Conservation (phyloP, 2,329 filamentous ascomycete species). For the Falciphora oryzae region DNA sequence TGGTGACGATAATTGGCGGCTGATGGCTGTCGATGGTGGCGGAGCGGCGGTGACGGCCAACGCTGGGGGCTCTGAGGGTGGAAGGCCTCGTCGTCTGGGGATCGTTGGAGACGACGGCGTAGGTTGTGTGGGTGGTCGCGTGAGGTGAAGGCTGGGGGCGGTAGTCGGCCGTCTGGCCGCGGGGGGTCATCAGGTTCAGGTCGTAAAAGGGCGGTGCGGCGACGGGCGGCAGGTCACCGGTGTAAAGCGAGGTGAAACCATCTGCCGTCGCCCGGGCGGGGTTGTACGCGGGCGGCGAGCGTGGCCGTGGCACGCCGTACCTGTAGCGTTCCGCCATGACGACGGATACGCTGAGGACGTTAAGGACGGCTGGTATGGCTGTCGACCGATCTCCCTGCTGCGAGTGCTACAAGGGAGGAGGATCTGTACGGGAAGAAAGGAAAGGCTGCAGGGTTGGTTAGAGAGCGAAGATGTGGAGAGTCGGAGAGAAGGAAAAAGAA, state of each 20-base stretch:
- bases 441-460: background rate
- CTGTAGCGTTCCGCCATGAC: conserved; percentile 9
- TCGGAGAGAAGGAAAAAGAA: background rate
- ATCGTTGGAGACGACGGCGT: conserved; percentile 50
- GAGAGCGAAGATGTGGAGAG: background rate
- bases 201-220: conserved; percentile 1
- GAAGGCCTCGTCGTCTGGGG: conserved; percentile 20
- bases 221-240: conserved; percentile 7
- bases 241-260: conserved; percentile 6
- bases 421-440: background rate
- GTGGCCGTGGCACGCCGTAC: conserved; percentile 9
- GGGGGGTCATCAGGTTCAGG: conserved; percentile 7
- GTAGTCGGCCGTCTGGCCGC: conserved; percentile 21
- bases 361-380: too few relatives aligned
- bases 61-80: conserved; percentile 26
- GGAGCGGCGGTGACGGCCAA: conserved; percentile 43
- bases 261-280: conserved; percentile 9
- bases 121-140: conserved; percentile 45
- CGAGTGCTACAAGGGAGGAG: background rate
- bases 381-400: too few relatives aligned
- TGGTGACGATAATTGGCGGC: conserved; percentile 53
- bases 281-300: conserved; percentile 7
- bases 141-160: conserved; percentile 26
- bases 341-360: background rate
- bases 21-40: conserved; percentile 43